phyloP scores from a whole-genome alignment of 1,139 yeast species.

The Suhomyces bolitotheri region DNA sequence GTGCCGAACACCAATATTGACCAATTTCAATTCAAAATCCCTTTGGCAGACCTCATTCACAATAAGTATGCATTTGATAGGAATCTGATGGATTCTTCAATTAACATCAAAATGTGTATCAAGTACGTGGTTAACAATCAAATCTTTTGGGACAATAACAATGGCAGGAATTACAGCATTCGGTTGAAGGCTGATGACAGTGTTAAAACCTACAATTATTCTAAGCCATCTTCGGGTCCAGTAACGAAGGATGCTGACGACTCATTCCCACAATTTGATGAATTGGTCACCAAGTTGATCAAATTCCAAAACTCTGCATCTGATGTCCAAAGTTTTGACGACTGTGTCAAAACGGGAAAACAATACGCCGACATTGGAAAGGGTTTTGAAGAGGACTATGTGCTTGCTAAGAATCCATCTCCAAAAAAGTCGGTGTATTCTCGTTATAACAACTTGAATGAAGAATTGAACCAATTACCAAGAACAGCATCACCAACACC shows the following conservation, averaged over 20 bases:
- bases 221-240: conserved; percentile 3
- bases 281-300: conserved; percentile 23
- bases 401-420: conserved; percentile 1
- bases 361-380: background rate
- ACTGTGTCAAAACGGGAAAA: background rate
- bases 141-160: conserved; percentile 26
- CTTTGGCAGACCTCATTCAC: conserved; percentile 28
- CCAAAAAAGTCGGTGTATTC: conserved; percentile 15
- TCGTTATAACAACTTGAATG: conserved; percentile 15
- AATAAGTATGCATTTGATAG: conserved; percentile 1
- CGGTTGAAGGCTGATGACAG: conserved; percentile 21
- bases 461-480: conserved; percentile 7
- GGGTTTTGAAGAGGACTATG: conserved; percentile 5
- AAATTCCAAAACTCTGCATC: conserved; percentile 14
- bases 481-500: conserved; percentile 4
- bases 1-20: conserved; percentile 30
- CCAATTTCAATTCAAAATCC: conserved; percentile 40
- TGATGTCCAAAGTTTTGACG: conserved; percentile 12
- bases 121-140: conserved; percentile 19
- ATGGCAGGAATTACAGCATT: conserved; percentile 30
- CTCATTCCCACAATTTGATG: conserved; percentile 27
- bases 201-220: conserved; percentile 19
- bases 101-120: conserved; percentile 23
- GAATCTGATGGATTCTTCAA: conserved; percentile 7
- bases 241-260: conserved; percentile 10